Evolutionary conservation across 345 rosid species (phyloP), one percentile per base, ranked within the genome.

Genomic region (Carallia pectinifolia): DNA sequence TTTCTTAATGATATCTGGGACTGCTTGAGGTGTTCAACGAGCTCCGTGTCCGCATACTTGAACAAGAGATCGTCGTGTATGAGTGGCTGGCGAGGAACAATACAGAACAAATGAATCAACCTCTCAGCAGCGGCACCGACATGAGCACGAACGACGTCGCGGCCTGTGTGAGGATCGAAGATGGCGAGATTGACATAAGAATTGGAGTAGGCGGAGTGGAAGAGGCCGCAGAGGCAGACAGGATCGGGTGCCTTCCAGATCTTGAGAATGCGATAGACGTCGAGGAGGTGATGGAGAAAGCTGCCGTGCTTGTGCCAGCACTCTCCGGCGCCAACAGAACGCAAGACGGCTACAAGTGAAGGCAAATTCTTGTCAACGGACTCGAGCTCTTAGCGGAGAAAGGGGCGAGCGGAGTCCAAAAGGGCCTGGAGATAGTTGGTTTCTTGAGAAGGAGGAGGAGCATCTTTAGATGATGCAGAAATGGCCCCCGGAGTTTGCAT

Each of bases 221-320:
- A 95, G 15, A 95, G 87, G 31, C 99, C 97, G 37, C 99, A 90
- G 18, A 92, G 97, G 70, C 97, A 90, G 65, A 92, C 90, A 48
- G 84, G 71, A 4, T 87, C 96, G 0, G 93, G 92, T 37, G 90
- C 93, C 53, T 76, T 84, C 99, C 99, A 95, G 1, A 90, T 71
- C 76, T 85, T 88, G 55, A 92, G 97, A 53, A 95, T 81, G 12
- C 93, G 89, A 77, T 95, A 89, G 40, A 92, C 84, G 69, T 95
- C 96, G 15, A 92, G 62, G 12, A 95, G 81, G 79, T 95, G 99
- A 6, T 95, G 86, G 1, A 95, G 81, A 79, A 95, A 95, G 84
- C 89, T 92, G 27, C 97, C 97, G 73, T 92, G 97, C 77, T 95
- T 95, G 84, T 95, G 97, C 97, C 97, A 95, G 81, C 99, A 95